A percentile compares a stretch with the other conserved stretches of the same genome.
phyloP scores from a whole-genome alignment of 768 basidiomycete genomes.

The Chlorophyllum brunneum region DNA sequence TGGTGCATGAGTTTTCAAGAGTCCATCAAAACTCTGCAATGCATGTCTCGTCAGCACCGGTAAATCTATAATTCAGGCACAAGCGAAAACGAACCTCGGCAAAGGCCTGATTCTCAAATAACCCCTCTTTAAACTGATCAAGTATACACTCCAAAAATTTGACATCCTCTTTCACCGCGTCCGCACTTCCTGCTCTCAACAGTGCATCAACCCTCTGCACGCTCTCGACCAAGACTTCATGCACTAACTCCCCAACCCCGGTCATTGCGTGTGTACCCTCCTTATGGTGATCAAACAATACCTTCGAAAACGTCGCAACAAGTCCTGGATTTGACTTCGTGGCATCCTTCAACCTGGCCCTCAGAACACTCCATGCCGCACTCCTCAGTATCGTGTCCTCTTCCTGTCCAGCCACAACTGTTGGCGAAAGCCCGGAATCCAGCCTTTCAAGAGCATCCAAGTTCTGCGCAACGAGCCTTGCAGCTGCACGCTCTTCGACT shows the following conservation, averaged over 20 bases:
- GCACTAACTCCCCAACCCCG: slow-evolving; percentile 26
- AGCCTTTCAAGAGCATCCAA: slow-evolving; percentile 31
- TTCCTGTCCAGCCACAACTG: background rate
- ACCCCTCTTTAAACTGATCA: slow-evolving; percentile 43
- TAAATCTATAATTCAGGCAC: background rate
- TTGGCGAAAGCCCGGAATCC: slow-evolving; percentile 18
- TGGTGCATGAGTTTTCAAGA: slow-evolving; percentile 16
- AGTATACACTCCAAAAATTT: slow-evolving; percentile 32
- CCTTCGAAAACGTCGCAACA: slow-evolving; percentile 43
- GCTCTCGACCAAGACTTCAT: slow-evolving; percentile 30
- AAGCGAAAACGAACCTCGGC: slow-evolving; percentile 35
- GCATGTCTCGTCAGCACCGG: background rate
- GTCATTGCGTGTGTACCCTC: slow-evolving; percentile 21
- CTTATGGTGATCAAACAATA: slow-evolving; percentile 38
- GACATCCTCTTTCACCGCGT: background rate
- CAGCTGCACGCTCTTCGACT: slow-evolving; percentile 41
- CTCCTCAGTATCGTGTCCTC: slow-evolving; percentile 40
- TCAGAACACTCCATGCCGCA: slow-evolving; percentile 44
- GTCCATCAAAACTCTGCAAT: slow-evolving; percentile 42
- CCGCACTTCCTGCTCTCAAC: slow-evolving; percentile 3
- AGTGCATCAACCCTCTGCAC: slow-evolving; percentile 27
- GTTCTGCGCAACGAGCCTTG: slow-evolving; percentile 39
- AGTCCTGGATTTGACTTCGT: slow-evolving; percentile 25
- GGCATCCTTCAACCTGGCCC: slow-evolving; percentile 23
- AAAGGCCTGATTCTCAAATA: slow-evolving; percentile 44